Conservation (phyloP, 257 asterid genomes). For the Gynochthodes officinalis region DNA sequence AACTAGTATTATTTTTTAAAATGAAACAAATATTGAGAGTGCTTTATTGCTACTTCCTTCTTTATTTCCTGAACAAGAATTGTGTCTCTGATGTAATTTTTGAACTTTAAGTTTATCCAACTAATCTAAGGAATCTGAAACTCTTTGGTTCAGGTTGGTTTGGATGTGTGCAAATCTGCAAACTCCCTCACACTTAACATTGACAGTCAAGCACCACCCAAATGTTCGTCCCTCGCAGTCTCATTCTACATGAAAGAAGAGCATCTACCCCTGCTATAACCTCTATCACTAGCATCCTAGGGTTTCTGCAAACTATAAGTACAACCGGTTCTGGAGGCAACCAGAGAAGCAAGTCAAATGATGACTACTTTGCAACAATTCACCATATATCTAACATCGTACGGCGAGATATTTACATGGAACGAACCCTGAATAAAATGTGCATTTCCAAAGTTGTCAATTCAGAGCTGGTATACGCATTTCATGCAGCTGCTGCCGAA, state of each 20-base stretch:
- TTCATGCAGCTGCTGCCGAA: constrained; percentile 68
- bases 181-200: not conserved
- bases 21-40: not conserved
- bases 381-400: constrained; percentile 94
- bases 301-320: constrained; percentile 26
- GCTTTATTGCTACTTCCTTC: not conserved
- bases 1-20: not conserved
- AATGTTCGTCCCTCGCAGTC: constrained; percentile 21
- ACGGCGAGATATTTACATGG: constrained; percentile 83
- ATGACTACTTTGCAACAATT: constrained; percentile 83
- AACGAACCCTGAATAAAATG: constrained; percentile 92
- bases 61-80: not conserved
- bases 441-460: constrained; percentile 59
- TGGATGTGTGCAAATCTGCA: not conserved
- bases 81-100: not conserved
- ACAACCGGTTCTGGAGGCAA: constrained; percentile 20
- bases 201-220: not conserved
- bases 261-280: constrained; percentile 10
- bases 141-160: constrained; percentile 1
- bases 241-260: constrained; percentile 30
- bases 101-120: not conserved
- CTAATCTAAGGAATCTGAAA: not conserved
- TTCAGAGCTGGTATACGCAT: constrained; percentile 88
- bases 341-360: constrained; percentile 51
- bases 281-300: constrained; percentile 19